phyloP scores from a whole-genome alignment of 257 asterid species.

The Plantago elongata region DNA sequence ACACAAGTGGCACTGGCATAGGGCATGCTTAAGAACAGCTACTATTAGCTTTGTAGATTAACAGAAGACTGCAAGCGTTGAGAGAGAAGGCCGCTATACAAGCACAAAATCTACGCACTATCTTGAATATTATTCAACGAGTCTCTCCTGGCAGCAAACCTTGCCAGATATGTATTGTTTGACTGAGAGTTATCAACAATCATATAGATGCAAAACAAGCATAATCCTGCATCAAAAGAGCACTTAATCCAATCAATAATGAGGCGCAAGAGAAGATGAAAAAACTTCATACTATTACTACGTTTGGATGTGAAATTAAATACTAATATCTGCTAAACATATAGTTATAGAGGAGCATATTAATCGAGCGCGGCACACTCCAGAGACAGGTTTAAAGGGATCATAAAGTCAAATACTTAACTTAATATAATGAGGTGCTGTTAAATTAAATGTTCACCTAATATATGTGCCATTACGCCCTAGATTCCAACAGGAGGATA shows the following conservation, averaged over 20 bases:
- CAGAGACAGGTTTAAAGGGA: neutral
- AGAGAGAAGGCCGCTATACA: conserved; percentile 9
- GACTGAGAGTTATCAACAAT: conserved; percentile 47
- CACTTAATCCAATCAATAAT: neutral
- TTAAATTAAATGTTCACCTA: too few relatives aligned
- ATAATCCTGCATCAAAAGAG: conserved; percentile 52
- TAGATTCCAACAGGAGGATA: too few relatives aligned
- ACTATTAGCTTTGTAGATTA: neutral
- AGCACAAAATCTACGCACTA: conserved; percentile 9
- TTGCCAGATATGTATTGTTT: conserved; percentile 33
- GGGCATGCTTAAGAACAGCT: neutral
- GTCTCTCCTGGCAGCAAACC: conserved; percentile 48
- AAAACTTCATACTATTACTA: neutral
- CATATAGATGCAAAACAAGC: conserved; percentile 68
- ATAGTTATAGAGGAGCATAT: neutral
- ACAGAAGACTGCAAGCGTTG: conserved; percentile 10
- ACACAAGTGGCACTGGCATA: conserved; percentile 1
- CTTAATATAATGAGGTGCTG: too few relatives aligned
- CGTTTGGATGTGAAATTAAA: too few relatives aligned
- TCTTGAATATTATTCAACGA: conserved; percentile 39
- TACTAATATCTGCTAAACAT: neutral
- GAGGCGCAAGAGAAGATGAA: neutral
- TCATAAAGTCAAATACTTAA: too few relatives aligned
- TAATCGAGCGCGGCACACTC: neutral
- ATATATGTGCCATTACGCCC: too few relatives aligned